These are phyloP conservation scores for Pleurotus tuoliensis DNA, from an alignment of 768 basidiomycete species.

Conservation along the genomic window DNA sequence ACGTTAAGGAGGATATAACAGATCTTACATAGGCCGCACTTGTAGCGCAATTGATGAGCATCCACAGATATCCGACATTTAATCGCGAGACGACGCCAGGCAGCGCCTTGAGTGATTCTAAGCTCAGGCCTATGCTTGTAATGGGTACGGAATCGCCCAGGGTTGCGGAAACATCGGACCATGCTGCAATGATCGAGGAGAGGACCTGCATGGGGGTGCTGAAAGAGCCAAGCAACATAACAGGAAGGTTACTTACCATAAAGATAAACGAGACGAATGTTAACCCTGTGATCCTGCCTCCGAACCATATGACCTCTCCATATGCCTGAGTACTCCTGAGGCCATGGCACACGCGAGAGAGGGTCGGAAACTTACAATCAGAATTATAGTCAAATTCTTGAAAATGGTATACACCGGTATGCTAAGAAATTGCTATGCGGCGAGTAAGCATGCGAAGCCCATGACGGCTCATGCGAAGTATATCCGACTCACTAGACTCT, in stretches of 20 bases:
- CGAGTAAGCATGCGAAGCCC: neutral
- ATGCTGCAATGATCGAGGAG: slow-evolving; percentile 96
- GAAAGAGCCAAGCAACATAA: neutral
- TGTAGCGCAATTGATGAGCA: slow-evolving; percentile 86
- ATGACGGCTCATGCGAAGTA: neutral
- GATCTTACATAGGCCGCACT: slow-evolving; percentile 84
- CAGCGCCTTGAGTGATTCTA: slow-evolving; percentile 35
- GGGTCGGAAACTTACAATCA: slow-evolving; percentile 63
- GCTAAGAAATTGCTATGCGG: slow-evolving; percentile 85
- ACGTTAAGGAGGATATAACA: slow-evolving; percentile 6
- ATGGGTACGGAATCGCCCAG: slow-evolving; percentile 32
- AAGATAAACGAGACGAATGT: slow-evolving; percentile 88
- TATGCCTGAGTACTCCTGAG: slow-evolving; percentile 61
- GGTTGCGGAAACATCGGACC: slow-evolving; percentile 71
- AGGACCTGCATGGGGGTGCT: slow-evolving; percentile 51
- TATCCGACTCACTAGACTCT: slow-evolving; percentile 74
- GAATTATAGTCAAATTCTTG: slow-evolving; percentile 98
- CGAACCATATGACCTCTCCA: slow-evolving; percentile 97
- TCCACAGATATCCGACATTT: slow-evolving; percentile 94
- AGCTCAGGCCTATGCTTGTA: slow-evolving; percentile 27
- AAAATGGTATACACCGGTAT: slow-evolving; percentile 99
- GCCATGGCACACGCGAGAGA: neutral
- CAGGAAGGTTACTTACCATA: slow-evolving; percentile 57
- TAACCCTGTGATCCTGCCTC: slow-evolving; percentile 79
- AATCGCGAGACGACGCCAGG: slow-evolving; percentile 41